These are phyloP conservation scores for Vitis hybrid DNA, from an alignment of 177 flowering plant species.

Conservation along the genomic window DNA sequence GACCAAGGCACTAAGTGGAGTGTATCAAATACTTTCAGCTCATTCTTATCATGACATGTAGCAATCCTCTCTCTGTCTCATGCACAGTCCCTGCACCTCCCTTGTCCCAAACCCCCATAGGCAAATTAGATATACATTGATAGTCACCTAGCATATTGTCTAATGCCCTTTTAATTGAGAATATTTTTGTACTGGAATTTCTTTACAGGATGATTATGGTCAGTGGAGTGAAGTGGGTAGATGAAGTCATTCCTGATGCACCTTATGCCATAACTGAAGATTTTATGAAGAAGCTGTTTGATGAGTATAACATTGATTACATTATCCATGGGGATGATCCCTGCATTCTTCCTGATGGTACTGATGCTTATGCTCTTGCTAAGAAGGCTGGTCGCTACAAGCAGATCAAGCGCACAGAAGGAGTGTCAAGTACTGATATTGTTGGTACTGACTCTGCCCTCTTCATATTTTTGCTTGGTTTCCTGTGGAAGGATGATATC, in stretches of 20 bases:
- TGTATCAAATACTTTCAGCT: too few relatives aligned
- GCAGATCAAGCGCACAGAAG: slow-evolving; percentile 98
- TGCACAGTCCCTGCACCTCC: too few relatives aligned
- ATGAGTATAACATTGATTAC: slow-evolving; percentile 83
- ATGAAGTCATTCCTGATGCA: slow-evolving; percentile 90
- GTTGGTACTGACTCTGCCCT: slow-evolving; percentile 61
- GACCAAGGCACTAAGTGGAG: too few relatives aligned
- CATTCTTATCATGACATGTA: too few relatives aligned
- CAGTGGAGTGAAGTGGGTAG: slow-evolving; percentile 96
- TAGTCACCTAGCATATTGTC: too few relatives aligned
- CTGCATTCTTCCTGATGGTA: slow-evolving; percentile 92
- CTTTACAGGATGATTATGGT: slow-evolving; percentile 81
- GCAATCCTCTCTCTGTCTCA: too few relatives aligned
- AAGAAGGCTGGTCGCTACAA: slow-evolving; percentile 96
- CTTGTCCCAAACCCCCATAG: too few relatives aligned
- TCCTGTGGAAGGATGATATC: not conserved
- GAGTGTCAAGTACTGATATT: slow-evolving; percentile 98
- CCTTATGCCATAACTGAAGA: slow-evolving; percentile 98
- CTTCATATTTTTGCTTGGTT: not conserved
- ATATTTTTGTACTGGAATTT: not conserved
- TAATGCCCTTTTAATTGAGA: too few relatives aligned
- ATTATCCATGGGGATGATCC: slow-evolving; percentile 98
- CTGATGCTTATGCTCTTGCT: slow-evolving; percentile 95
- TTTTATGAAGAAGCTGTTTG: slow-evolving; percentile 81
- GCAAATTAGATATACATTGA: too few relatives aligned